Evolutionary conservation across 139 green algal species (phyloP).

Genomic region (Ulvella scutata): DNA sequence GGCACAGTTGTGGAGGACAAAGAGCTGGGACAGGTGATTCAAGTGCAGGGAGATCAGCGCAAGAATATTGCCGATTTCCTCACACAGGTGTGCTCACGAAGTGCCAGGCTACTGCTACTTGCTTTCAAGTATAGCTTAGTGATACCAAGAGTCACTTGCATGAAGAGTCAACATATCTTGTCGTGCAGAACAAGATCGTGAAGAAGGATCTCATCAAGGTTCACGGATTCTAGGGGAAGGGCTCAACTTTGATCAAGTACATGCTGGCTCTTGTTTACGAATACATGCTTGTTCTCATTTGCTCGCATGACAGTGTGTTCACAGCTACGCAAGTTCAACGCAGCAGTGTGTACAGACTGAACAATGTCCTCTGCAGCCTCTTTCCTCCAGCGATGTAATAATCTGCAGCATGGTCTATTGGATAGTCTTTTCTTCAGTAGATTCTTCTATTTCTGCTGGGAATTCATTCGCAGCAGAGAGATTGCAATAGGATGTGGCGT

Average conservation of each 20-base stretch:
- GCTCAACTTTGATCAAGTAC: neutral
- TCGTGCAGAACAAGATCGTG: conserved; percentile 57
- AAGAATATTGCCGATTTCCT: conserved; percentile 96
- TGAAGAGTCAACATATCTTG: conserved; percentile 12
- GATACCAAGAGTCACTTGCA: neutral
- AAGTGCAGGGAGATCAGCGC: conserved; percentile 98
- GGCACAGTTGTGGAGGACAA: conserved; percentile 91
- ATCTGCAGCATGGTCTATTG: too few species aligned
- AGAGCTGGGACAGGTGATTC: conserved; percentile 88
- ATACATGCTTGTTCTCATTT: too few species aligned
- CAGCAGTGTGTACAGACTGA: too few species aligned
- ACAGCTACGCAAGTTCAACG: neutral
- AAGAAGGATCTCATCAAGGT: conserved; percentile 99
- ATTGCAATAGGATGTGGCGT: too few species aligned
- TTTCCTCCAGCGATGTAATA: too few species aligned
- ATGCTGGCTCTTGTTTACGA: neutral
- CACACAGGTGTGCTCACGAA: conserved; percentile 24
- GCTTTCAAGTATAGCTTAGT: neutral
- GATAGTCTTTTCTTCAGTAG: too few species aligned
- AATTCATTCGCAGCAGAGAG: too few species aligned
- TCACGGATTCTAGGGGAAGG: conserved; percentile 71
- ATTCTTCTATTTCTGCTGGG: too few species aligned
- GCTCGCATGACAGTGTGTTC: neutral
- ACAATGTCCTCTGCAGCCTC: too few species aligned
- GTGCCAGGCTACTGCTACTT: neutral